Conservation (phyloP, 2,329 filamentous ascomycete genomes). For the Zelopaecilomyces penicillatus region DNA sequence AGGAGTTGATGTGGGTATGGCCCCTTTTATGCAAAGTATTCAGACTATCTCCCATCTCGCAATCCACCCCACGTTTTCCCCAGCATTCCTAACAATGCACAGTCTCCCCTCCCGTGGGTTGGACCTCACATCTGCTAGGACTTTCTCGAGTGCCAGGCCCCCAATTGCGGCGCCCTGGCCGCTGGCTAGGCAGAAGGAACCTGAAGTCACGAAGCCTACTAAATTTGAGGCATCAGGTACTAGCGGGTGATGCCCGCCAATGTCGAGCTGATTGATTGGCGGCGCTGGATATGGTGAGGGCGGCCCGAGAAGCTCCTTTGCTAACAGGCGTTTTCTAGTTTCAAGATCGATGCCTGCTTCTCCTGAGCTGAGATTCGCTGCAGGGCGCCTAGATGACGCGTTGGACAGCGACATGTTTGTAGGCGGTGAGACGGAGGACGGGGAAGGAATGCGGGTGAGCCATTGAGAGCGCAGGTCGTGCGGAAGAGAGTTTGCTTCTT, state of each 20-base stretch:
- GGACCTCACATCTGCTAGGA: constrained; percentile 31
- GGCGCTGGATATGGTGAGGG: constrained; percentile 14
- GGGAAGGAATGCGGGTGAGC: constrained; percentile 48
- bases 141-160: constrained; percentile 53
- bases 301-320: constrained; percentile 38
- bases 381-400: not conserved
- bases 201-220: constrained; percentile 84
- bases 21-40: constrained; percentile 1
- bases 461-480: constrained; percentile 57
- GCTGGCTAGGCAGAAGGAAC: constrained; percentile 70
- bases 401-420: not conserved
- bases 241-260: constrained; percentile 53
- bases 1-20: not conserved
- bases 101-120: constrained; percentile 38
- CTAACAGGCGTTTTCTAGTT: constrained; percentile 35
- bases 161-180: constrained; percentile 72
- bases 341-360: constrained; percentile 21
- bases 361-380: not conserved
- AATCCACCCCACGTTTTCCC: constrained; percentile 69
- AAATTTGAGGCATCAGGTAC: constrained; percentile 70
- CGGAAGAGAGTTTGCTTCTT: constrained; percentile 24
- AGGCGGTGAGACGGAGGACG: not conserved
- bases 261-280: constrained; percentile 26
- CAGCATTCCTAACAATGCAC: constrained; percentile 77
- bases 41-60: constrained; percentile 66